Base-by-base conservation (phyloP, 371 early-diverging fungal genomes). In the Apophysomyces trapeziformis region DNA sequence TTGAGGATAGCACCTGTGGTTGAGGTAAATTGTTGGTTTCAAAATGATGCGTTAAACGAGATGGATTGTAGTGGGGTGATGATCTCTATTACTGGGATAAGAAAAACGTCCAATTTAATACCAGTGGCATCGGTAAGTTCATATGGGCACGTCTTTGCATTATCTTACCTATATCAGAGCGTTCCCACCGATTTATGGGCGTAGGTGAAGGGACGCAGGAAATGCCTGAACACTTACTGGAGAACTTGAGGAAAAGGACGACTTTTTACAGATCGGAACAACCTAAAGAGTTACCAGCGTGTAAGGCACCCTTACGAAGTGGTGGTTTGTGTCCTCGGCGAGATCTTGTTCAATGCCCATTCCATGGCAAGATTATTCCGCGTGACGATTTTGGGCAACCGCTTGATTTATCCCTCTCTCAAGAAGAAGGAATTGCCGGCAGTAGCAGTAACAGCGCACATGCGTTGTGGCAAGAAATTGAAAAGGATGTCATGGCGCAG, bases 1-100 rank as follows among this genome's bases (percentile, higher is more conserved):
- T 63, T 82, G 14, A 77, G 81, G 54, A 65, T 68, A 18, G 92
- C 92, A 14, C 92, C 92, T 0, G 80, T 91, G 0, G 80, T 91
- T 7, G 85, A 85, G 38, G 79, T 79, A 77, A 44, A 56, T 26
- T 32, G 11, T n/a, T 3, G n/a, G 3, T 32, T 2, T 43, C 26
- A 14, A 37, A 38, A 57, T 14, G 44, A 58, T 54, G 1, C 2
- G 13, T 45, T 45, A 65, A 45, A 46, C 13, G 12, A 44, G 9
- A n/a, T 54, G 12, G 56, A 35, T 4, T 41, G 35, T 47, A 77
- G 77, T 91, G 87, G 82, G 92, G 86, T 4, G 83, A 87, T 0
- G 92, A 90, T 67, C 68, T 92, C 36, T 83, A 85, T n/a, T 85
- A 90, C 56, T 92, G 92, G 92, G 89, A 87, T 58, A 80, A 85